A percentile compares a stretch with the other conserved stretches of the same genome.
Evolutionary conservation across 345 rosid species (phyloP).

Genomic region (Corchorus olitorius): DNA sequence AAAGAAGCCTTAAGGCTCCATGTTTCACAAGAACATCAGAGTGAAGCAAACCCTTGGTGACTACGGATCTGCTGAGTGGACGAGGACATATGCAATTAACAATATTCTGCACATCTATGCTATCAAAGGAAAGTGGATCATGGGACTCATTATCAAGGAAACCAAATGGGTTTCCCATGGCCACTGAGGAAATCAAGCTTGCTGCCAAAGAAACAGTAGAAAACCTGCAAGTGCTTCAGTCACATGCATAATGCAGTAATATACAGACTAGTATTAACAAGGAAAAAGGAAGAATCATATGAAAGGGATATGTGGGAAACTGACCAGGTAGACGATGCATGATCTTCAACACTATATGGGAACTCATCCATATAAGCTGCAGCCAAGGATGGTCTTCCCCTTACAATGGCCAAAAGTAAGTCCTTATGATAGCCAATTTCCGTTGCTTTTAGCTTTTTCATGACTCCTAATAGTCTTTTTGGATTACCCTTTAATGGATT

Average conservation of each 20-base stretch:
- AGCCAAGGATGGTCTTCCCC: slow-evolving; percentile 67
- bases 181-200: slow-evolving; percentile 61
- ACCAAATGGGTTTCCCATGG: slow-evolving; percentile 50
- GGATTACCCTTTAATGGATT: slow-evolving; percentile 69
- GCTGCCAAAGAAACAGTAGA: slow-evolving; percentile 81
- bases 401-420: slow-evolving; percentile 74
- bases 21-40: slow-evolving; percentile 77
- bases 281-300: slow-evolving; percentile 17
- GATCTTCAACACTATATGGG: slow-evolving; percentile 89
- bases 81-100: slow-evolving; percentile 72
- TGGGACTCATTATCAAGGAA: slow-evolving; percentile 50
- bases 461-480: slow-evolving; percentile 65
- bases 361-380: slow-evolving; percentile 80
- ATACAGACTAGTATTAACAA: slow-evolving; percentile 22
- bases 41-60: slow-evolving; percentile 89
- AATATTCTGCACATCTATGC: slow-evolving; percentile 56
- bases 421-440: slow-evolving; percentile 71
- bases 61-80: slow-evolving; percentile 66
- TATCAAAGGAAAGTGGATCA: slow-evolving; percentile 44
- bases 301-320: slow-evolving; percentile 35
- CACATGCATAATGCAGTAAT: slow-evolving; percentile 31
- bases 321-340: slow-evolving; percentile 77
- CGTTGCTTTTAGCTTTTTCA: slow-evolving; percentile 82
- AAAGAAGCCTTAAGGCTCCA: slow-evolving; percentile 81
- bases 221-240: slow-evolving; percentile 74